Evolutionary conservation across 1,139 yeast genomes (phyloP), one percentile per base, ranked within the genome.

Genomic region (Protomyces inouyei): DNA sequence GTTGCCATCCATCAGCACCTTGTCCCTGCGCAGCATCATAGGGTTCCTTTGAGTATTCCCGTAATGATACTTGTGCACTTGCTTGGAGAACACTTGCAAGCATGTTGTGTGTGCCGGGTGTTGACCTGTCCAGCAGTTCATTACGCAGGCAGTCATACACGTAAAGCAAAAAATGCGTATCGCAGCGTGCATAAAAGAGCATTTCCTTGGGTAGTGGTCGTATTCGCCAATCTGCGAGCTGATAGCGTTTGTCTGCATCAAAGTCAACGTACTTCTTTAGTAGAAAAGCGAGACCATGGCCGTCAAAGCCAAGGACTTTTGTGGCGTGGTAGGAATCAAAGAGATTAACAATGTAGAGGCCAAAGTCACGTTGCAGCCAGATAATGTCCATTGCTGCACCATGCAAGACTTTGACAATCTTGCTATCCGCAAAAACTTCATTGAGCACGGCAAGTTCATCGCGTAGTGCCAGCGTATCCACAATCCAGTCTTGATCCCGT

Each of bases 341-440:
- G 35, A 95, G 76, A 48, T 95, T 84, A 6, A 93, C 98, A 25
- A 95, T 78, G 71, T 95, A 95, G 14, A 95, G 77, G 0, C 99
- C 99, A 69, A 95, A 80, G 73, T 95, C 98, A 70, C 98, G 81
- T 76, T 95, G 99, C 52, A 95, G 79, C 99, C 99, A 95, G 59
- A 90, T 86, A 9, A 93, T 88, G 78, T 95, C 99, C 96, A 91
- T 91, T 69, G 85, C 86, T 0, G 98, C 97, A 68, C 99, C 98
- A 73, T 95, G 99, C 70, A 95, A 84, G 0, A 95, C 95, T 73
- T 95, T 95, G 45, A 90, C 78, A 43, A 92, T 85, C 3, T 76
- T 71, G 0, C 98, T 97, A 73, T 93, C 79, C 2, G 98, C 82
- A 70, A 93, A 91, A 0, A 92, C 83, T 61, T 78, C 79, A 75